phyloP scores from a whole-genome alignment of 2,329 filamentous ascomycete species.

The Trichoderma polysporum region DNA sequence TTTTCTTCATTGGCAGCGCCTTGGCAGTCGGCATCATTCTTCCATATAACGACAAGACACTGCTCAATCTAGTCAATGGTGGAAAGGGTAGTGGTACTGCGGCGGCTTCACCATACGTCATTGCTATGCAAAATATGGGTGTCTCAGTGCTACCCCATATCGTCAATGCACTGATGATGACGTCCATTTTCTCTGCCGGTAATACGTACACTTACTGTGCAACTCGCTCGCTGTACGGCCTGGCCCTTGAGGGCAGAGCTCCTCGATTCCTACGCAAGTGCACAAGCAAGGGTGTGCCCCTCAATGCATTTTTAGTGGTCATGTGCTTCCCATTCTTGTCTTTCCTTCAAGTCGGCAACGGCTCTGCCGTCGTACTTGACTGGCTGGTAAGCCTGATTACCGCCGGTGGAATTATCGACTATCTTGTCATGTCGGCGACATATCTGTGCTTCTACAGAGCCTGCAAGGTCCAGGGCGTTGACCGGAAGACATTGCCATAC shows the following conservation, averaged over 20 bases:
- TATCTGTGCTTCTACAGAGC: constrained; percentile 53
- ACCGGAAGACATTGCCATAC: constrained; percentile 57
- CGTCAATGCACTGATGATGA: constrained; percentile 53
- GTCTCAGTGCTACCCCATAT: constrained; percentile 56
- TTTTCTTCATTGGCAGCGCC: constrained; percentile 70
- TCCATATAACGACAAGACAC: constrained; percentile 59
- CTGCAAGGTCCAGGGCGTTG: constrained; percentile 51
- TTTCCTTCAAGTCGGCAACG: constrained; percentile 51
- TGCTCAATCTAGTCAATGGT: constrained; percentile 51
- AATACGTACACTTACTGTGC: constrained; percentile 54
- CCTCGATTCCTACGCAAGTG: constrained; percentile 56
- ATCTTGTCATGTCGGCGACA: constrained; percentile 52
- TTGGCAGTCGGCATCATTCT: constrained; percentile 66
- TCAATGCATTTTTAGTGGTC: constrained; percentile 55
- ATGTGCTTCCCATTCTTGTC: constrained; percentile 55
- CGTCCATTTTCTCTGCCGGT: constrained; percentile 47
- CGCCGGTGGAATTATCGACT: constrained; percentile 60
- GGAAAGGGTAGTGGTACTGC: constrained; percentile 42
- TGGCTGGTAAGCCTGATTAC: constrained; percentile 59
- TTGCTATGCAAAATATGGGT: constrained; percentile 57
- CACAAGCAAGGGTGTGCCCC: constrained; percentile 60
- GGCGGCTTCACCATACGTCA: constrained; percentile 61
- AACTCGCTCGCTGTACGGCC: constrained; percentile 50
- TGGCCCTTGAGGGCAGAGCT: constrained; percentile 51
- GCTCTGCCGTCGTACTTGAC: constrained; percentile 49